phyloP scores from a whole-genome alignment of 148 eudicot genomes.

The Rhododendron kiyosumense region DNA sequence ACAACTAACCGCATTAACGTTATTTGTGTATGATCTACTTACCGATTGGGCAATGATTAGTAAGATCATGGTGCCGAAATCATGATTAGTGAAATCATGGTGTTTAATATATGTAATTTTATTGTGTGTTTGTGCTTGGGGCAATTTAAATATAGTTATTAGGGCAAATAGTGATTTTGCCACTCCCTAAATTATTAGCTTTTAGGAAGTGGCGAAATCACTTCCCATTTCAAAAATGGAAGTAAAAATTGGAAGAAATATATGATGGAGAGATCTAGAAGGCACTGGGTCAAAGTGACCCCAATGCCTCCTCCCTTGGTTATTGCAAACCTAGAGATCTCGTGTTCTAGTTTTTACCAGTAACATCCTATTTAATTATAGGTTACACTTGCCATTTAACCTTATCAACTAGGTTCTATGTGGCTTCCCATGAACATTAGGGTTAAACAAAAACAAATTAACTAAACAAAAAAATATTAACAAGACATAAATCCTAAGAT shows the following conservation, averaged over 20 bases:
- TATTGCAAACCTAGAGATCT: too few relatives aligned
- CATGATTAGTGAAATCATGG: too few relatives aligned
- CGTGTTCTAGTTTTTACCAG: too few relatives aligned
- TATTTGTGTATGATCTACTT: neutral
- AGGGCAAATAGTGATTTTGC: neutral
- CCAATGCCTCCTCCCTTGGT: too few relatives aligned
- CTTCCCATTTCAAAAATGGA: neutral
- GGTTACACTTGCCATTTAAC: too few relatives aligned
- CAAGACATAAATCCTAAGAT: too few relatives aligned
- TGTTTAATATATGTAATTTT: neutral
- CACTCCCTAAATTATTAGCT: too few relatives aligned
- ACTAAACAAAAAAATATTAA: neutral
- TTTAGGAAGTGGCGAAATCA: too few relatives aligned
- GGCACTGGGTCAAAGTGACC: neutral
- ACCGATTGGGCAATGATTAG: neutral
- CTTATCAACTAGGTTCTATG: neutral
- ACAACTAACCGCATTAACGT: neutral
- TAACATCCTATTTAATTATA: too few relatives aligned
- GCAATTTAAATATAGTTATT: neutral
- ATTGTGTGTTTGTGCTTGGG: neutral
- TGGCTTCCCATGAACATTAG: neutral
- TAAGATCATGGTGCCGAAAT: neutral
- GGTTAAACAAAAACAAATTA: neutral
- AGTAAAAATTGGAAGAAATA: neutral
- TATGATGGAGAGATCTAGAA: neutral